A percentile compares a stretch with the other conserved stretches of the same genome.
phyloP scores from a whole-genome alignment of 192 early-diverging fungal species.

The Geranomyces michiganensis region DNA sequence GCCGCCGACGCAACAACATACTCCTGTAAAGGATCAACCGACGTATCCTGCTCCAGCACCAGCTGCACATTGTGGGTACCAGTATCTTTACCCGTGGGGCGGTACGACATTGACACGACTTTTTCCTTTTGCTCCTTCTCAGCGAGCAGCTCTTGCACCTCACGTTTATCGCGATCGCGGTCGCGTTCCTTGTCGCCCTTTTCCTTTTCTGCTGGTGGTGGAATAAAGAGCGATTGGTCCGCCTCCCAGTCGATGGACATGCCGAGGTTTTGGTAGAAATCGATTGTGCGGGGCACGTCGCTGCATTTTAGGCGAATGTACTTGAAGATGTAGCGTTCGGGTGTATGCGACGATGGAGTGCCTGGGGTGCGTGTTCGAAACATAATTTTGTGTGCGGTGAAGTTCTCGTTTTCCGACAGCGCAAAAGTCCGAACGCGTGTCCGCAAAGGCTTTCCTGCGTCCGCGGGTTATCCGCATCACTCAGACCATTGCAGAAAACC shows the following conservation, averaged over 20 bases:
- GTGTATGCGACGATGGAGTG: constrained; percentile 1
- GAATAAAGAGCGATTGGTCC: constrained; percentile 20
- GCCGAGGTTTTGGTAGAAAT: constrained; percentile 48
- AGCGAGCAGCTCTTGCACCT: not conserved
- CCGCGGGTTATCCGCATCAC: no score
- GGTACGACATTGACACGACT: constrained; percentile 33
- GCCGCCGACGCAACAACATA: not conserved
- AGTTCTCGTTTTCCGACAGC: no score
- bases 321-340: constrained; percentile 38
- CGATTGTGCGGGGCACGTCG: constrained; percentile 38
- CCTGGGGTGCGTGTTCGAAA: constrained; percentile 6
- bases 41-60: constrained; percentile 34
- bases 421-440: no score
- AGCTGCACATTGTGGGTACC: constrained; percentile 32
- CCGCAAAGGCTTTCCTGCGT: no score
- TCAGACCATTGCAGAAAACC: no score
- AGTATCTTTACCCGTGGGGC: constrained; percentile 2
- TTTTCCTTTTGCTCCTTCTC: constrained; percentile 4
- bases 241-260: constrained; percentile 45
- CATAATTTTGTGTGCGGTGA: not conserved
- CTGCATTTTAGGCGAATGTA: constrained; percentile 43
- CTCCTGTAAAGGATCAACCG: not conserved
- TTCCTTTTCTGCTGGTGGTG: not conserved
- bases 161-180: not conserved
- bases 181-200: not conserved